phyloP scores from a whole-genome alignment of 192 early-diverging fungal genomes.

The Backusella australiensis region DNA sequence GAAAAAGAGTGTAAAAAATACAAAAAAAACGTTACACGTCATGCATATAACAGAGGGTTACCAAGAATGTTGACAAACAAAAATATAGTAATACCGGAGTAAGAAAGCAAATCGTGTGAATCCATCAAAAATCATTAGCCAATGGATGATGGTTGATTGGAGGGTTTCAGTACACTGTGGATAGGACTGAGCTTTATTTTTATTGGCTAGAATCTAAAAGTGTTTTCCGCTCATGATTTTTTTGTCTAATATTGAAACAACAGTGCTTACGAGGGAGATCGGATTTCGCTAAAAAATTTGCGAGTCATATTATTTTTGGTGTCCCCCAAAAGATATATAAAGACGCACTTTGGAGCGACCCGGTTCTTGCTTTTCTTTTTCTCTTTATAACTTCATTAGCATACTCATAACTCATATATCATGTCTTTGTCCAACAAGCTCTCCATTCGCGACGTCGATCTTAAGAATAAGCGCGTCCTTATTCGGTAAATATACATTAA shows the following conservation, averaged over 20 bases:
- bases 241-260: neutral
- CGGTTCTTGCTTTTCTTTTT: conserved; percentile 5
- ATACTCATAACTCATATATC: conserved; percentile 25
- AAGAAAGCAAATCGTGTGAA: conserved; percentile 1
- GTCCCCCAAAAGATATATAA: neutral
- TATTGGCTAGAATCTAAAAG: neutral
- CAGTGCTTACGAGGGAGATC: conserved; percentile 2
- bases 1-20: neutral
- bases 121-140: neutral
- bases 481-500: conserved; percentile 62
- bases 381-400: conserved; percentile 2
- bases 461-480: conserved; percentile 85
- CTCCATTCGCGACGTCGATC: conserved; percentile 80
- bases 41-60: neutral
- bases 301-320: conserved; percentile 5
- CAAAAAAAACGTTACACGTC: neutral
- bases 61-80: neutral
- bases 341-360: neutral
- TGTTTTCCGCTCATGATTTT: conserved; percentile 7
- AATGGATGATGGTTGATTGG: conserved; percentile 5
- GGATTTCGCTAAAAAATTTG: conserved; percentile 6
- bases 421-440: conserved; percentile 82
- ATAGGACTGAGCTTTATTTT: neutral
- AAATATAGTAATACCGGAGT: neutral
- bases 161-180: neutral